Percentiles rank a stretch among this genome's conserved stretches.
phyloP scores from a whole-genome alignment of 805 yeast species.

The Jamesozyma gamospora region DNA sequence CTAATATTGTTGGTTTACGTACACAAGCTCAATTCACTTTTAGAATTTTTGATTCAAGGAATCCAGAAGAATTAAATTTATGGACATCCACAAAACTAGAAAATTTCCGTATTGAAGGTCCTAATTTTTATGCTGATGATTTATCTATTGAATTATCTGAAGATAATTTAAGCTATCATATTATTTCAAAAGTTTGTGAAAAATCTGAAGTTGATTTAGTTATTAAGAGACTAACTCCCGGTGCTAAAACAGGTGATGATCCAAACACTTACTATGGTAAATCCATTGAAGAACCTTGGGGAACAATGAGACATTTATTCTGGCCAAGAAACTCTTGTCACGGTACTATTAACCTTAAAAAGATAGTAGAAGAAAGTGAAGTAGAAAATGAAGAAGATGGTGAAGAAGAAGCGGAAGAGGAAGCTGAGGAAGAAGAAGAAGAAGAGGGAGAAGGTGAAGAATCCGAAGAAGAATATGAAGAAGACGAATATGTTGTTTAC shows the following conservation, averaged over 20 bases:
- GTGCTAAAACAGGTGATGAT: constrained; percentile 82
- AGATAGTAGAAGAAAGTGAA: constrained; percentile 10
- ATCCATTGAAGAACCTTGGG: constrained; percentile 83
- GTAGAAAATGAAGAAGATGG: constrained; percentile 13
- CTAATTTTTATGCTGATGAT: constrained; percentile 71
- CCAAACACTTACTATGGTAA: constrained; percentile 85
- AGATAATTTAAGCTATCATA: constrained; percentile 43
- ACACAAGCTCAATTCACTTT: constrained; percentile 92
- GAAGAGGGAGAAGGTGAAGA: constrained; percentile 9
- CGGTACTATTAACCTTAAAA: constrained; percentile 51
- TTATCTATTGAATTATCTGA: constrained; percentile 52
- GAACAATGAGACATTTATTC: constrained; percentile 88
- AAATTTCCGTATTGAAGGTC: constrained; percentile 61
- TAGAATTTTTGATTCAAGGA: constrained; percentile 44
- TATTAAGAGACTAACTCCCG: constrained; percentile 55
- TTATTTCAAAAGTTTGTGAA: constrained; percentile 54
- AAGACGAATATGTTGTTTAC: constrained; percentile 11
- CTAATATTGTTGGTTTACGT: constrained; percentile 79
- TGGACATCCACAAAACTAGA: constrained; percentile 93
- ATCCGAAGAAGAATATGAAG: constrained; percentile 11
- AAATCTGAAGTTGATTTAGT: constrained; percentile 63
- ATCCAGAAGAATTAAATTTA: constrained; percentile 27
- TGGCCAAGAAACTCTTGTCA: constrained; percentile 81
- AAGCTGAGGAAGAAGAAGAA: constrained; percentile 11
- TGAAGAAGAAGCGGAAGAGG: constrained; percentile 11